phyloP scores from a whole-genome alignment of 495 filamentous ascomycete species.

The Penicillium dipodomyicola region DNA sequence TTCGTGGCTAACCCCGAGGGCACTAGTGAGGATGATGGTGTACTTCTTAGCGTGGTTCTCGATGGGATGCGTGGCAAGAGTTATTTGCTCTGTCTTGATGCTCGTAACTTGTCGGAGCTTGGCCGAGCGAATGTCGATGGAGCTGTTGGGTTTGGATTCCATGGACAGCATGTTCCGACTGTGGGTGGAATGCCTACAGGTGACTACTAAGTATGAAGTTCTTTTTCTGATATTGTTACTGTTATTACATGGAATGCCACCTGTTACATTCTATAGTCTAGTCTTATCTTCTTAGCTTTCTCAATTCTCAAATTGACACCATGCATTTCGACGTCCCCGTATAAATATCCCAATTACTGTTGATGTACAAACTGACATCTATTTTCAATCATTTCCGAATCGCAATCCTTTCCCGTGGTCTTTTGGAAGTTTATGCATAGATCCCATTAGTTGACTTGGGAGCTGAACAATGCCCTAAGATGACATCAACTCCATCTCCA shows the following conservation, averaged over 20 bases:
- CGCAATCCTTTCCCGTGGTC: too few species aligned
- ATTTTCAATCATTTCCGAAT: neutral
- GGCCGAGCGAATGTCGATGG: constrained; percentile 63
- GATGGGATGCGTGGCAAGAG: constrained; percentile 61
- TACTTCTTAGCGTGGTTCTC: constrained; percentile 68
- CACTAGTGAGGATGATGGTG: constrained; percentile 60
- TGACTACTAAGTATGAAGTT: constrained; percentile 26
- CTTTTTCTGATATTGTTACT: neutral
- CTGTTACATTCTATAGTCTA: neutral
- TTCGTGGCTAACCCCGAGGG: constrained; percentile 56
- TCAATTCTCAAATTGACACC: neutral
- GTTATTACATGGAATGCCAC: too few species aligned
- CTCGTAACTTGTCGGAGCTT: constrained; percentile 60
- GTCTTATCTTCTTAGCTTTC: neutral
- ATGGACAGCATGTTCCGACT: constrained; percentile 58
- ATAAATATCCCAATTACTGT: neutral
- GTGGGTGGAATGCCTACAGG: constrained; percentile 30
- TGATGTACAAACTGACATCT: neutral
- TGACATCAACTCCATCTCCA: too few species aligned
- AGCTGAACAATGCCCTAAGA: too few species aligned
- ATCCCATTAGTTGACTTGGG: too few species aligned
- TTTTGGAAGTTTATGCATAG: too few species aligned
- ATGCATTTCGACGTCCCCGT: neutral
- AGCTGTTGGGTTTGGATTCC: constrained; percentile 67
- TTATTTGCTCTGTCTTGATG: constrained; percentile 69